phyloP scores from a whole-genome alignment of 2,329 filamentous ascomycete species.

The Claviceps cyperi region DNA sequence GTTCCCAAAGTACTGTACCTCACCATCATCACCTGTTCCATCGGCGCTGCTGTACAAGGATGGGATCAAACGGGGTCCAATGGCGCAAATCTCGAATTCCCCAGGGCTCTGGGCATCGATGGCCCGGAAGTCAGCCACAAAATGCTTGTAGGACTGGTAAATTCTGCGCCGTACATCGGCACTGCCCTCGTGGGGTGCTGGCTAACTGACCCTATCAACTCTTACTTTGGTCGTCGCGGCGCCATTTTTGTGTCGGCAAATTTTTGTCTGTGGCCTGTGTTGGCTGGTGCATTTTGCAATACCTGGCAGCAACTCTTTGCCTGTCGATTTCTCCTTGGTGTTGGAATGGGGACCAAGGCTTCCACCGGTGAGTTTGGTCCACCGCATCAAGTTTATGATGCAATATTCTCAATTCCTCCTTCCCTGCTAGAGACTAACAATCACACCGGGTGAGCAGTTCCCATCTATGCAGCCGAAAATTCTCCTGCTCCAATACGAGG shows the following conservation, averaged over 20 bases:
- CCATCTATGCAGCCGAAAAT: slow-evolving; percentile 64
- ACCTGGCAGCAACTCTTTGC: slow-evolving; percentile 59
- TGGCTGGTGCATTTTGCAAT: slow-evolving; percentile 57
- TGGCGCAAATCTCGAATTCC: slow-evolving; percentile 49
- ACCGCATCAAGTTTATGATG: neutral
- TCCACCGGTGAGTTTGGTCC: slow-evolving; percentile 31
- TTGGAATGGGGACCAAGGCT: slow-evolving; percentile 64
- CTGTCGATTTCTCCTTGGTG: slow-evolving; percentile 57
- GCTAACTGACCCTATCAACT: slow-evolving; percentile 49
- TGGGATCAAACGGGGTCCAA: slow-evolving; percentile 55
- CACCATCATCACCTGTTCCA: slow-evolving; percentile 53
- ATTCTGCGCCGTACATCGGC: slow-evolving; percentile 39
- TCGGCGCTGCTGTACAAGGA: slow-evolving; percentile 55
- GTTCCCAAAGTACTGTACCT: slow-evolving; percentile 48
- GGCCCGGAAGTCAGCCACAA: slow-evolving; percentile 20
- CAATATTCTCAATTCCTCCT: neutral
- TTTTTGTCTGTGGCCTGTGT: slow-evolving; percentile 54
- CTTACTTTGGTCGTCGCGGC: slow-evolving; percentile 28
- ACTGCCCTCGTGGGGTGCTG: slow-evolving; percentile 42
- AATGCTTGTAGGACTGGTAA: slow-evolving; percentile 52
- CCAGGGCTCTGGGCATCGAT: slow-evolving; percentile 32
- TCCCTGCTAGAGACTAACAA: neutral
- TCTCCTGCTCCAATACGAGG: slow-evolving; percentile 55
- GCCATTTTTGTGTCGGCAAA: slow-evolving; percentile 60
- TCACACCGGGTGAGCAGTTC: slow-evolving; percentile 28